Evolutionary conservation across 371 early-diverging fungal species (phyloP).

Genomic region (Fennellomyces sp.): DNA sequence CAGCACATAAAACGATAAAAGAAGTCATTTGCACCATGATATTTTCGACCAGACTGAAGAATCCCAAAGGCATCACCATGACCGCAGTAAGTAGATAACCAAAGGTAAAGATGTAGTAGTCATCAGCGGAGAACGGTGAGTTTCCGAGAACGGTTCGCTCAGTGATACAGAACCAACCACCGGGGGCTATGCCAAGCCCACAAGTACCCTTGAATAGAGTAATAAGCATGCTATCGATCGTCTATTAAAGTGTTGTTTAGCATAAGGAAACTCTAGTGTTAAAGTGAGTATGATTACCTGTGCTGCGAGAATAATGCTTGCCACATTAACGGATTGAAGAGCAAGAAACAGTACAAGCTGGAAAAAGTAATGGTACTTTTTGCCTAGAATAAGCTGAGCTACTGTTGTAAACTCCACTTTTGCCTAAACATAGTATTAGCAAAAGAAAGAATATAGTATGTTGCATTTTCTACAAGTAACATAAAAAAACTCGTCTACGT

Average conservation of each 20-base stretch:
- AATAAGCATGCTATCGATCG: slow-evolving; percentile 45
- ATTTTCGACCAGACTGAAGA: slow-evolving; percentile 62
- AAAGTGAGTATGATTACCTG: slow-evolving; percentile 36
- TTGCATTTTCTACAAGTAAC: neutral
- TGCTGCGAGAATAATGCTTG: slow-evolving; percentile 63
- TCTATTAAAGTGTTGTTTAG: slow-evolving; percentile 15
- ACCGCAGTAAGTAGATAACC: slow-evolving; percentile 50
- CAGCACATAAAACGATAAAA: slow-evolving; percentile 46
- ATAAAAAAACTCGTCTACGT: no score
- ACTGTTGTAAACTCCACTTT: slow-evolving; percentile 63
- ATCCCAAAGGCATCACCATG: slow-evolving; percentile 58
- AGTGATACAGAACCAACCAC: slow-evolving; percentile 42
- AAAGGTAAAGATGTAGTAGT: slow-evolving; percentile 59
- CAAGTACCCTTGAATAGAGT: slow-evolving; percentile 47
- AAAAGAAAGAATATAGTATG: neutral
- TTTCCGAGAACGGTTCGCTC: slow-evolving; percentile 18
- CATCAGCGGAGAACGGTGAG: slow-evolving; percentile 48
- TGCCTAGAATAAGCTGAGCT: slow-evolving; percentile 58
- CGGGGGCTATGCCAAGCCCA: slow-evolving; percentile 40
- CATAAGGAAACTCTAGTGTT: neutral
- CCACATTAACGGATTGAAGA: slow-evolving; percentile 62
- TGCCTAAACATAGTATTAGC: slow-evolving; percentile 27
- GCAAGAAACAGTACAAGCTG: slow-evolving; percentile 58
- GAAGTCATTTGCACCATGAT: slow-evolving; percentile 59
- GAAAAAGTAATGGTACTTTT: slow-evolving; percentile 53